These are phyloP conservation scores for Candida incommunis DNA, from an alignment of 805 yeast genomes.

Conservation along the genomic window DNA sequence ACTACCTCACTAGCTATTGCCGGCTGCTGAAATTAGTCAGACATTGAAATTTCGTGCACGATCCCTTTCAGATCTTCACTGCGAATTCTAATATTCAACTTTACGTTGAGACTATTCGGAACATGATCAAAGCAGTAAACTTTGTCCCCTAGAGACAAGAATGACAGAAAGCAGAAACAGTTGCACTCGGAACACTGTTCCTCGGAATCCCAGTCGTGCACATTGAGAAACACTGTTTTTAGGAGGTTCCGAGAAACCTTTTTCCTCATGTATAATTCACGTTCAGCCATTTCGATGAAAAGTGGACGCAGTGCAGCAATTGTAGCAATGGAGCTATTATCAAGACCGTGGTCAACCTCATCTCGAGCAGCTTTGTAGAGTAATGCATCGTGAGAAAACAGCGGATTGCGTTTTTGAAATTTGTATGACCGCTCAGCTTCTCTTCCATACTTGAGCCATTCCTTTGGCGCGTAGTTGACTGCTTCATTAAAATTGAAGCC, in stretches of 20 bases:
- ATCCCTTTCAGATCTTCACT: background rate
- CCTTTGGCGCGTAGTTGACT: slow-evolving; percentile 27
- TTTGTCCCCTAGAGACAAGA: background rate
- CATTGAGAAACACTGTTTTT: too few relatives aligned
- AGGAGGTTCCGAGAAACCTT: too few relatives aligned
- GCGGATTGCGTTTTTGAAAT: slow-evolving; percentile 16
- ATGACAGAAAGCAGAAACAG: background rate
- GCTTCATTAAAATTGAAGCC: slow-evolving; percentile 50
- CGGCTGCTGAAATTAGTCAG: too few relatives aligned
- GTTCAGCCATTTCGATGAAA: too few relatives aligned
- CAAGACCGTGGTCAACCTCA: too few relatives aligned
- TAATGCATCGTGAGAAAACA: slow-evolving; percentile 23
- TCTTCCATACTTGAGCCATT: slow-evolving; percentile 23
- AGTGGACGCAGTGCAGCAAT: too few relatives aligned
- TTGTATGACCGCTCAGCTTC: slow-evolving; percentile 18
- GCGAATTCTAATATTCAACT: background rate
- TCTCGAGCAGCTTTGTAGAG: slow-evolving; percentile 12
- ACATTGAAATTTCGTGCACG: too few relatives aligned
- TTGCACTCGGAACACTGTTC: background rate
- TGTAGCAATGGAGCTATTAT: too few relatives aligned
- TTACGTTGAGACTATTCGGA: too few relatives aligned
- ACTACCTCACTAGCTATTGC: too few relatives aligned
- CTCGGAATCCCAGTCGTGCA: too few relatives aligned
- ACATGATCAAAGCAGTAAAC: background rate
- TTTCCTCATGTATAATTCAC: too few relatives aligned